These are phyloP conservation scores for Talaromyces verruculosus DNA, from an alignment of 2,329 filamentous ascomycete species.

Conservation along the genomic window DNA sequence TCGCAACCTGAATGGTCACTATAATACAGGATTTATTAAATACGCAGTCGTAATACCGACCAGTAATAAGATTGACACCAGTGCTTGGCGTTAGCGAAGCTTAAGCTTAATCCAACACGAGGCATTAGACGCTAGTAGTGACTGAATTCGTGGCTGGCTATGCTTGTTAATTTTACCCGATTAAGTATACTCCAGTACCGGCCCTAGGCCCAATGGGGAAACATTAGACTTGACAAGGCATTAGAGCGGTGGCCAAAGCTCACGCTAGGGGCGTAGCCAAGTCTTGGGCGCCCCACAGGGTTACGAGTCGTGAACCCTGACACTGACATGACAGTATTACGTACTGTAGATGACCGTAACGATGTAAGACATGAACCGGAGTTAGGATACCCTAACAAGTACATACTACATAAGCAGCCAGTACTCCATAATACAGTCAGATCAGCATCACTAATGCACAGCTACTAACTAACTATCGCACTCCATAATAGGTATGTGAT, in stretches of 20 bases:
- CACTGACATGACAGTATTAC: neutral
- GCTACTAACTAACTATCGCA: neutral
- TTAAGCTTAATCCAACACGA: conserved; percentile 50
- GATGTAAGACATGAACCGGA: too few species aligned
- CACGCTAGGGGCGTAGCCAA: conserved; percentile 1
- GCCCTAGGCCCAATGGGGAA: neutral
- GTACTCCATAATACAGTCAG: neutral
- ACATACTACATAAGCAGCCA: neutral
- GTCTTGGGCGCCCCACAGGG: neutral
- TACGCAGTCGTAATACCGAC: neutral
- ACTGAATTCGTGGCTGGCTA: neutral
- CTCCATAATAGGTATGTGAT: neutral
- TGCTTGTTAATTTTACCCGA: neutral
- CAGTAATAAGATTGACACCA: conserved; percentile 20
- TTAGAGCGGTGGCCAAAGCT: conserved; percentile 14
- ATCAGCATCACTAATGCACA: neutral
- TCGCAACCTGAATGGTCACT: neutral
- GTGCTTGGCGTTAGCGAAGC: conserved; percentile 29
- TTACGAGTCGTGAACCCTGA: conserved; percentile 9
- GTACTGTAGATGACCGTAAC: too few species aligned
- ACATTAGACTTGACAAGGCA: neutral
- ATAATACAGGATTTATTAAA: neutral
- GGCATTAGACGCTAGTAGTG: conserved; percentile 28
- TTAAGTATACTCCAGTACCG: neutral
- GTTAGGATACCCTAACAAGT: too few species aligned